These are phyloP conservation scores for Phellopilus nigrolimitatus DNA, from an alignment of 1,284 basidiomycete species.

Conservation along the genomic window DNA sequence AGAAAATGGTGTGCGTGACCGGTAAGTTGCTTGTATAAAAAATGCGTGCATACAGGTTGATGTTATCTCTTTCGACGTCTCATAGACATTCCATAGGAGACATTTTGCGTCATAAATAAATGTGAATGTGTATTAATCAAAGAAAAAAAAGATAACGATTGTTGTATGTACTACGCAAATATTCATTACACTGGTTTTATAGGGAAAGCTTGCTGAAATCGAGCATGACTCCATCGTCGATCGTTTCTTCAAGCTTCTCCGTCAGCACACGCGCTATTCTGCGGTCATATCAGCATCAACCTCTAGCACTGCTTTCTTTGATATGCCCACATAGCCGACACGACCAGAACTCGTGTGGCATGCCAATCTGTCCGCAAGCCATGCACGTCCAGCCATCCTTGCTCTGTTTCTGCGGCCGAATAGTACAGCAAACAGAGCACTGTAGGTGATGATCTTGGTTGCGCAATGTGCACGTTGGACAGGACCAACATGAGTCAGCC, in stretches of 20 bases:
- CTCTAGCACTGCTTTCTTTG: constrained; percentile 40
- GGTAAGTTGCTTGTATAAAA: background rate
- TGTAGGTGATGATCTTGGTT: constrained; percentile 47
- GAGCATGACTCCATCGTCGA: too few species aligned
- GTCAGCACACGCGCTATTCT: too few species aligned
- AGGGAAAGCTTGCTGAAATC: too few species aligned
- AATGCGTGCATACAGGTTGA: too few species aligned
- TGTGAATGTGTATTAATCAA: too few species aligned
- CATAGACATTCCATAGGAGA: too few species aligned
- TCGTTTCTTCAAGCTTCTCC: too few species aligned
- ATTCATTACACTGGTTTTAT: too few species aligned
- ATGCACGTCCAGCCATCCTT: constrained; percentile 60
- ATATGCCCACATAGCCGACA: constrained; percentile 69
- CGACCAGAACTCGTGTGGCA: constrained; percentile 66
- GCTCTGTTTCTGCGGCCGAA: constrained; percentile 36
- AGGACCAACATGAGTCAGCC: constrained; percentile 67
- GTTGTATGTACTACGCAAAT: too few species aligned
- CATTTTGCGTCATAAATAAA: too few species aligned
- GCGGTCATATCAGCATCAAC: too few species aligned
- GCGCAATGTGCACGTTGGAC: constrained; percentile 65
- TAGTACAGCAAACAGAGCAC: constrained; percentile 60
- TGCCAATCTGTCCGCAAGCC: constrained; percentile 59
- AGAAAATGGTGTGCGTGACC: constrained; percentile 33
- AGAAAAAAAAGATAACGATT: too few species aligned
- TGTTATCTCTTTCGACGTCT: background rate